phyloP scores from a whole-genome alignment of 371 early-diverging fungal species.

The Funneliformis caledonium region DNA sequence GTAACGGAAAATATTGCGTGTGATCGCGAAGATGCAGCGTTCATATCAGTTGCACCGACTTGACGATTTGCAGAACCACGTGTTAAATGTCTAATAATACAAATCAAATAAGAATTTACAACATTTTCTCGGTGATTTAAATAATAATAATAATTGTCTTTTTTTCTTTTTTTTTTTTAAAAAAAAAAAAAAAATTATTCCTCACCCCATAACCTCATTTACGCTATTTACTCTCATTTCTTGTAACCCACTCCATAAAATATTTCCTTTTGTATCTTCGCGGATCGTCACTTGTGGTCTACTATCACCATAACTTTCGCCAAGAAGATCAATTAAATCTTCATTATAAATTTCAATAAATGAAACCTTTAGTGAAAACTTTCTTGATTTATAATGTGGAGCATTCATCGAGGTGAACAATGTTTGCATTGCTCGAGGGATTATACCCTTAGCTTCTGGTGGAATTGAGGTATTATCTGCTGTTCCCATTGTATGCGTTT shows the following conservation, averaged over 20 bases:
- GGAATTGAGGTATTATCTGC: conserved; percentile 41
- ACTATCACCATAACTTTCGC: conserved; percentile 54
- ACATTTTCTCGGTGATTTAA: not conserved
- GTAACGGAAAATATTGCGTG: conserved; percentile 97
- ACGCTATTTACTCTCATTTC: conserved; percentile 78
- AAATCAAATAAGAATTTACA: not conserved
- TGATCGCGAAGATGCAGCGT: conserved; percentile 94
- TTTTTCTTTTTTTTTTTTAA: not conserved
- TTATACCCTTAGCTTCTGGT: conserved; percentile 69
- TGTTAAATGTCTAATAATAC: conserved; percentile 58
- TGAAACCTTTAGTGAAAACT: conserved; percentile 48
- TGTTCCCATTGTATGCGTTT: conserved; percentile 99
- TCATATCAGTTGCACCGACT: conserved; percentile 97
- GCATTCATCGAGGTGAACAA: conserved; percentile 66
- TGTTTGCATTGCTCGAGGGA: conserved; percentile 87
- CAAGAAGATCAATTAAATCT: conserved; percentile 87
- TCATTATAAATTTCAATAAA: conserved; percentile 99
- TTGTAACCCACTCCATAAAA: conserved; percentile 88
- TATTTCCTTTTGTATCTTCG: conserved; percentile 91
- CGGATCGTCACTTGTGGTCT: conserved; percentile 80
- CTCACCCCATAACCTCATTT: conserved; percentile 77
- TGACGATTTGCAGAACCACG: conserved; percentile 86
- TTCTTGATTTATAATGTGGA: conserved; percentile 36
- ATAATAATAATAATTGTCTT: not conserved
- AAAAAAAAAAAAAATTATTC: not conserved